Evolutionary conservation across 768 basidiomycete genomes (phyloP).

Genomic region (Lentinus tigrinus): DNA sequence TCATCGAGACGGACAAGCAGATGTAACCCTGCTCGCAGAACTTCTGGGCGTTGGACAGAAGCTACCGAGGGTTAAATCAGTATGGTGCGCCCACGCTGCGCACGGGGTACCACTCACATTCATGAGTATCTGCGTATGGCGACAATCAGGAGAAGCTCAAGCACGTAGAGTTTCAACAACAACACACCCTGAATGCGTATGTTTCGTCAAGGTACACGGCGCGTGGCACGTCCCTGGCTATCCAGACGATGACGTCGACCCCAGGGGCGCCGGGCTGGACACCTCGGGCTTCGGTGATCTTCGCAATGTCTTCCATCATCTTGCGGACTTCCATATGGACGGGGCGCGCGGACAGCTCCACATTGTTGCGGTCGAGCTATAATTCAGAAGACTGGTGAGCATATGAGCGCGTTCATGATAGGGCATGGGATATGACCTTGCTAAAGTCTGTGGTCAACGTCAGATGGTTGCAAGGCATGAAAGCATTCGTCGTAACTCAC

Average conservation of each 20-base stretch:
- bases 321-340: conserved; percentile 26
- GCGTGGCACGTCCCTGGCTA: conserved; percentile 22
- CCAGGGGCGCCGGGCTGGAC: conserved; percentile 18
- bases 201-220: conserved; percentile 28
- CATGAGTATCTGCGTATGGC: conserved; percentile 24
- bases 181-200: conserved; percentile 26
- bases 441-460: conserved; percentile 23
- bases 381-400: too few relatives aligned
- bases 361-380: conserved; percentile 29
- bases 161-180: background rate
- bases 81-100: too few relatives aligned
- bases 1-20: conserved; percentile 22
- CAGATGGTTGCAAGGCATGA: too few relatives aligned
- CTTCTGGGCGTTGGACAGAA: conserved; percentile 30
- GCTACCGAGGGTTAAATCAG: conserved; percentile 6
- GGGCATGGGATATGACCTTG: conserved; percentile 20
- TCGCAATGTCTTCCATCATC: conserved; percentile 28
- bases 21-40: conserved; percentile 29
- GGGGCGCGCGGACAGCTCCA: conserved; percentile 27
- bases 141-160: background rate
- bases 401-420: background rate
- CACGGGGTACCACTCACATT: conserved; percentile 18
- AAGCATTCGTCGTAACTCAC: conserved; percentile 12
- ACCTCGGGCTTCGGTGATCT: conserved; percentile 25
- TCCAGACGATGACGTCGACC: conserved; percentile 26